These are phyloP conservation scores for Apiospora phragmitis DNA, from an alignment of 2,329 filamentous ascomycete genomes.

Conservation along the genomic window DNA sequence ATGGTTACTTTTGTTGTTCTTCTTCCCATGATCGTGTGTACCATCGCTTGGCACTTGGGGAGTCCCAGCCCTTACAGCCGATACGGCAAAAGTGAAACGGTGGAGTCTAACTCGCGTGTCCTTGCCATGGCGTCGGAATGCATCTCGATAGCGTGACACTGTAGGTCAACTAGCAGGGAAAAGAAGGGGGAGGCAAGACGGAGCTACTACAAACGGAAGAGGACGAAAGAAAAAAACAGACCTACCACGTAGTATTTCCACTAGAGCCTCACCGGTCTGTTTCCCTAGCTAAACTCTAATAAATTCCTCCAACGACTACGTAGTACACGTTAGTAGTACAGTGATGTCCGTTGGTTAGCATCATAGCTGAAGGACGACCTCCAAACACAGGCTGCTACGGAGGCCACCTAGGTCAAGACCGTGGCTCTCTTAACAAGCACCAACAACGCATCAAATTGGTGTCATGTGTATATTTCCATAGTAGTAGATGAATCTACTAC, in stretches of 20 bases:
- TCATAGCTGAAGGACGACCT: background rate
- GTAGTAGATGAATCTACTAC: background rate
- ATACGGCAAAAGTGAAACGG: background rate
- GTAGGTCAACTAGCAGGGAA: background rate
- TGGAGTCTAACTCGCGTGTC: background rate
- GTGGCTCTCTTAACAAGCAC: no score
- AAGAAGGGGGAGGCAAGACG: background rate
- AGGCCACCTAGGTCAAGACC: no score
- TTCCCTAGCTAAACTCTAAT: background rate
- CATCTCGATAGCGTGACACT: conserved; percentile 1
- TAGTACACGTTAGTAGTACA: background rate
- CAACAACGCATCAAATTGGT: background rate
- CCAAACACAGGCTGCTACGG: no score
- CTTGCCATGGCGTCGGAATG: background rate
- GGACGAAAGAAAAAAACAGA: background rate
- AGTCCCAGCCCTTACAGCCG: background rate
- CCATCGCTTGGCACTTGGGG: background rate
- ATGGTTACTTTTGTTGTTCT: no score
- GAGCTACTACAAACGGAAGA: background rate
- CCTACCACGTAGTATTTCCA: background rate
- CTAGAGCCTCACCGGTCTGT: background rate
- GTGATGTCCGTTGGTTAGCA: background rate
- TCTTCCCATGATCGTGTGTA: no score
- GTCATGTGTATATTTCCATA: background rate
- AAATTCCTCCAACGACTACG: background rate